A percentile compares a stretch with the other conserved stretches of the same genome.
Evolutionary conservation across 805 yeast species (phyloP).

Genomic region (Yamadazyma ubonensis): DNA sequence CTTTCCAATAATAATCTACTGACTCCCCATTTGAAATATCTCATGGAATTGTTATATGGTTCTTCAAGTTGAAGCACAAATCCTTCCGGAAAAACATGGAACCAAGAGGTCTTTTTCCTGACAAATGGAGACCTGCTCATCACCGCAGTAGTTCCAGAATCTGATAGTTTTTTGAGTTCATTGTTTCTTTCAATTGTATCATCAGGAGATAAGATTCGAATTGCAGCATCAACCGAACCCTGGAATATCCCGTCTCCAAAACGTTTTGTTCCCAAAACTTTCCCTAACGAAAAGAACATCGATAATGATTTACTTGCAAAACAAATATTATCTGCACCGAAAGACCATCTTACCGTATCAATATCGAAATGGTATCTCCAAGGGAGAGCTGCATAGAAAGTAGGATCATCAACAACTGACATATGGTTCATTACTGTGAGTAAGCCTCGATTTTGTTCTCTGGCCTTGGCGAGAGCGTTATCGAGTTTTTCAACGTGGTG

Average conservation of each 20-base stretch:
- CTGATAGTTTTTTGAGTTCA: constrained; percentile 3
- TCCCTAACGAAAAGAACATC: constrained; percentile 80
- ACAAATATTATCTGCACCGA: constrained; percentile 91
- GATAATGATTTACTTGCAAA: constrained; percentile 55
- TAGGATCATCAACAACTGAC: constrained; percentile 91
- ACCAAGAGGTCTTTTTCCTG: constrained; percentile 75
- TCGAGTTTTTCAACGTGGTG: constrained; percentile 64
- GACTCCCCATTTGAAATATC: constrained; percentile 95
- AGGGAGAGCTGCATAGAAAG: constrained; percentile 84
- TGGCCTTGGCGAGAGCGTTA: constrained; percentile 59
- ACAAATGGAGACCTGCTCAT: constrained; percentile 51
- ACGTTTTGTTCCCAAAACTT: constrained; percentile 80
- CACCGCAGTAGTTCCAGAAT: constrained; percentile 28
- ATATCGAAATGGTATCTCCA: constrained; percentile 60
- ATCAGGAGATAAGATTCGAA: constrained; percentile 76
- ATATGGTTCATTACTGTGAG: constrained; percentile 90
- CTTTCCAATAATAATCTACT: constrained; percentile 81
- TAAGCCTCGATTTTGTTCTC: constrained; percentile 68
- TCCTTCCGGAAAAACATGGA: constrained; percentile 94
- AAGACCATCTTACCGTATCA: constrained; percentile 83
- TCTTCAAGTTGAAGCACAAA: constrained; percentile 81
- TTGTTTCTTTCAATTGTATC: constrained; percentile 57
- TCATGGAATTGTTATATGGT: constrained; percentile 82
- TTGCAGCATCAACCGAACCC: constrained; percentile 82
- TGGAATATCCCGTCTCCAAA: constrained; percentile 95